Base-by-base conservation (phyloP, 176 grass and related monocot species). In the Oryza nivara region DNA sequence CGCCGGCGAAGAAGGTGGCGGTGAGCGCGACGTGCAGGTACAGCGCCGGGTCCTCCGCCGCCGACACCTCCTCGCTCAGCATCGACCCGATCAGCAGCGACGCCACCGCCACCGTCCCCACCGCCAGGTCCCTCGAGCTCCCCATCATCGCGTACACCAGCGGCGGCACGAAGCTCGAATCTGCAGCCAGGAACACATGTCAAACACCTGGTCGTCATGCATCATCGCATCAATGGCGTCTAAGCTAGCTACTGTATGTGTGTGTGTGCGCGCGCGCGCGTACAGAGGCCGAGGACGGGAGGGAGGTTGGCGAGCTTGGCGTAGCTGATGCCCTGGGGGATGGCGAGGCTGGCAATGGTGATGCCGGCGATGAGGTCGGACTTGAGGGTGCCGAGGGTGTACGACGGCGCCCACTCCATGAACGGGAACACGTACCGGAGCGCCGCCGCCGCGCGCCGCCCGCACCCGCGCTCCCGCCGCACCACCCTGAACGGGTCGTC, bases 291-390 rank as follows among this genome's bases (percentile, higher is more conserved):
- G 35, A 95, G 83, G 72, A 98, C 66, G 40, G 96, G 91, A 7
- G 96, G 91, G 19, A 98, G 88, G 80, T 92, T 89, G 14, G 96
- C 96, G 73, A 98, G 96, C 78, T 94, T 94, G 32, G 96, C 96
- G 82, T 98, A 98, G 91, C 96, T 98, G 90, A 98, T 98, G 73
- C 96, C 96, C 88, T 98, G 96, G 12, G 96, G 96, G 88, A 98
- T 98, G 80, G 96, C 93, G 85, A 98, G 92, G 88, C 96, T 98
- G 84, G 93, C 87, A 60, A 98, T 98, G 87, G 96, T 98, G 83
- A 98, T 49, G 54, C 96, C 96, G 13, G 96, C 89, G 70, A 98
- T 74, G 80, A 95, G 87, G 89, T 98, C 96, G 9, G 84, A 89
- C 80, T 91, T 91, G 89, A 98, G 75, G 1, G 89, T 52, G 1